Base-by-base conservation (phyloP, 1,284 basidiomycete genomes). In the Ustilago curta region DNA sequence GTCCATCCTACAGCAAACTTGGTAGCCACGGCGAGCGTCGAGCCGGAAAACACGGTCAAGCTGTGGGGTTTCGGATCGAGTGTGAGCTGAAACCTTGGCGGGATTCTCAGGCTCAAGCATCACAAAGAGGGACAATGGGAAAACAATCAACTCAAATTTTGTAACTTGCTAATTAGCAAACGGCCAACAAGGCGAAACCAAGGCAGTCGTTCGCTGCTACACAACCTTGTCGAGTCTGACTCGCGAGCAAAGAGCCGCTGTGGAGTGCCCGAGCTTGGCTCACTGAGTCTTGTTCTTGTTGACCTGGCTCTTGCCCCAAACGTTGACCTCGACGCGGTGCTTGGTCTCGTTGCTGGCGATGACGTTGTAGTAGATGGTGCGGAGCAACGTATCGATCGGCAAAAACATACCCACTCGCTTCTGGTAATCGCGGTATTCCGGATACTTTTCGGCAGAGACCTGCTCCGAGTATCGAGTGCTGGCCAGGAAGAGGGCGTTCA, bases 351-450 rank as follows among this genome's bases (percentile, higher is more conserved):
- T 73, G 11, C 53, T 29, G 2, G 69, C 78, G 3, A 81, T 0
- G 23, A 78, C n/a, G 7, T 71, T 65, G 70, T 77, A 82, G 68
- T 78, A 87, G 3, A 86, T 14, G 40, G 75, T 82, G 37, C 86
- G 80, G 51, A 86, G 50, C 3, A 84, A 53, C 0, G 91, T 91
- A 59, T 87, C 83, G 57, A 88, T 78, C 6, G 91, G 91, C 11
- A 87, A 84, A 83, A 95, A 95, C 90, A 93, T 93, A 25, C 89
- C 91, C n/a, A 95, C 93, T 21, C 93, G 88, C 71, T 87, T 85
- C 83, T 90, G 89, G 84, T 95, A 95, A 18, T 90, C 89, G 18
- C 80, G 80, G 85, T 95, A 96, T 4, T 87, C 88, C 6, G 92
- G 90, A 81, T 96, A 96, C 85, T 96, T 96, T 48, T 87, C 84